Evolutionary conservation across 352 stramenopile genomes (phyloP).

Genomic region (Globisporangium sylvaticum): DNA sequence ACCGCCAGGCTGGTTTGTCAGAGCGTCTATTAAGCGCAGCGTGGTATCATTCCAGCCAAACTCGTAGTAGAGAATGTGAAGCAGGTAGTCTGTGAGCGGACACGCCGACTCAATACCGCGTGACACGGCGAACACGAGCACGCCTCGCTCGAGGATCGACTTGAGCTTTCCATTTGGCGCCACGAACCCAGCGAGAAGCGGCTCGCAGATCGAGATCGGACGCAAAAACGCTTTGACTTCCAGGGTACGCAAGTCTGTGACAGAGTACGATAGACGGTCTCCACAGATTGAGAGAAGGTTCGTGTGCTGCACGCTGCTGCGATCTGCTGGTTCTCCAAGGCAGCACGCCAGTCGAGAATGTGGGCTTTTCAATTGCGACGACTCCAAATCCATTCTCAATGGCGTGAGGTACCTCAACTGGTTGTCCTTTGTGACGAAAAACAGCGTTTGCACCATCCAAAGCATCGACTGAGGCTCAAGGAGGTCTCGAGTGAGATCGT

Average conservation of each 20-base stretch:
- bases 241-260: constrained; percentile 37
- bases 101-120: constrained; percentile 38
- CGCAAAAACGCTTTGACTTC: constrained; percentile 36
- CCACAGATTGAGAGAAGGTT: constrained; percentile 43
- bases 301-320: constrained; percentile 8
- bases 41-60: constrained; percentile 60
- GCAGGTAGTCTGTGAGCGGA: constrained; percentile 39
- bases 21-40: constrained; percentile 36
- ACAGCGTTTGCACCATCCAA: constrained; percentile 66
- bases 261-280: constrained; percentile 51
- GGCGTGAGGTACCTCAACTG: constrained; percentile 60
- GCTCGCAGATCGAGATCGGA: constrained; percentile 46
- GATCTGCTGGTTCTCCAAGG: constrained; percentile 10
- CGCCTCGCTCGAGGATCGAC: constrained; percentile 60
- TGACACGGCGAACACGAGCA: constrained; percentile 46
- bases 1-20: constrained; percentile 23
- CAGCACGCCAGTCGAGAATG: constrained; percentile 28
- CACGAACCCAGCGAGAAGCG: constrained; percentile 44
- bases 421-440: constrained; percentile 43
- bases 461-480: constrained; percentile 44
- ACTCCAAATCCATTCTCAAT: constrained; percentile 10
- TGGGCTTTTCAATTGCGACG: constrained; percentile 2
- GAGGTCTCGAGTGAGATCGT: constrained; percentile 34
- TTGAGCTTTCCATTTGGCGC: constrained; percentile 30
- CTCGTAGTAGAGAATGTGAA: constrained; percentile 41